phyloP scores from a whole-genome alignment of 257 asterid species.

The Solanum infundibuliforme region DNA sequence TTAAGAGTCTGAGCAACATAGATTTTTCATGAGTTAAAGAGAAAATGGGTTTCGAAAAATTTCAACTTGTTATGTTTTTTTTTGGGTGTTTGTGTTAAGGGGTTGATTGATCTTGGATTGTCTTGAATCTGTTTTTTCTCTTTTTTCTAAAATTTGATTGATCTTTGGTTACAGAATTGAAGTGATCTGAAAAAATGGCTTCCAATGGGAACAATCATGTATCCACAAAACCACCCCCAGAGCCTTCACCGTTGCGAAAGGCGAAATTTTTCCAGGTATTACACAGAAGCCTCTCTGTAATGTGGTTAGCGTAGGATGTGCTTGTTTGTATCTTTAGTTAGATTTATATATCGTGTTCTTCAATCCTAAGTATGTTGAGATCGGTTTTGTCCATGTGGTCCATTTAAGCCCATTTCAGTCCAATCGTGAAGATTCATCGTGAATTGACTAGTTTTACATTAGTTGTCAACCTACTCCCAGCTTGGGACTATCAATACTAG shows the following conservation, averaged over 20 bases:
- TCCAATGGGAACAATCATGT: conserved; percentile 25
- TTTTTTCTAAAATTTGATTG: not conserved
- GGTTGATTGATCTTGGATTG: not conserved
- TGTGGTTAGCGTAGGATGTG: not conserved
- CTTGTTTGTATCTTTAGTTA: not conserved
- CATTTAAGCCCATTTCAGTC: not conserved
- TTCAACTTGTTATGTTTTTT: not conserved
- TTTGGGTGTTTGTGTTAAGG: not conserved
- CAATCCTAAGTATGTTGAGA: not conserved
- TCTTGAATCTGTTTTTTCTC: not conserved
- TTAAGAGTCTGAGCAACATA: not conserved
- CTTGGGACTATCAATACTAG: not conserved
- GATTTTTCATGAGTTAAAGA: not conserved
- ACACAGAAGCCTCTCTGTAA: not conserved
- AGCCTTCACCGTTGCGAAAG: conserved; percentile 68
- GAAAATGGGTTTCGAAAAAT: no score
- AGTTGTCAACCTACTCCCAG: not conserved
- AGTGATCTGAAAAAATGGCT: conserved; percentile 34
- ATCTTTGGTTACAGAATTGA: not conserved
- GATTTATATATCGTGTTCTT: not conserved
- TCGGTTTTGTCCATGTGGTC: not conserved
- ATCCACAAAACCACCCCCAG: conserved; percentile 52
- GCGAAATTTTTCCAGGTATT: conserved; percentile 63
- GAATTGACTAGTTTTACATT: not conserved
- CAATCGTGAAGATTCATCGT: not conserved